These are phyloP conservation scores for Lagerstroemia fauriei DNA, from an alignment of 441 rosid genomes.

Conservation along the genomic window DNA sequence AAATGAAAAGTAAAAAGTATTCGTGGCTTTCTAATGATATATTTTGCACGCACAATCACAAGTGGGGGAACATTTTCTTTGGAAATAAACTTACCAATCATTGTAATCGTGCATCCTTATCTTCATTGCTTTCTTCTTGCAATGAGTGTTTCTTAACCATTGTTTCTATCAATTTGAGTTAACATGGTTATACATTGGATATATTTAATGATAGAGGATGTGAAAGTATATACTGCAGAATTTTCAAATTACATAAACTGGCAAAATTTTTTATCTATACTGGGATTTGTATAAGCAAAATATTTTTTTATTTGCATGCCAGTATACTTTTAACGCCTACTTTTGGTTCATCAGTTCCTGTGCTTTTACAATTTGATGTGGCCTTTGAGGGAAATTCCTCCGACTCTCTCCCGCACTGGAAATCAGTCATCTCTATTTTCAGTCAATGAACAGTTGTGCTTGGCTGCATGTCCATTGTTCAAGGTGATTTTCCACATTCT, in stretches of 20 bases:
- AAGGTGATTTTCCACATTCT: too few species aligned
- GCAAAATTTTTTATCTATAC: not conserved
- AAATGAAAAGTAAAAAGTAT: too few species aligned
- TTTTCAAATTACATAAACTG: not conserved
- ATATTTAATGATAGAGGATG: not conserved
- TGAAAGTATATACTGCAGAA: not conserved
- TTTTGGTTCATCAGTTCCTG: conserved; percentile 80
- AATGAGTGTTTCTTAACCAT: not conserved
- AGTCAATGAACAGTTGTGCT: too few species aligned
- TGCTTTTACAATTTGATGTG: conserved; percentile 73
- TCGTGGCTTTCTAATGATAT: too few species aligned
- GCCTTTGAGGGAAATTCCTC: conserved; percentile 70
- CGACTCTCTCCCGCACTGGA: not conserved
- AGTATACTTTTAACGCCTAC: conserved; percentile 51
- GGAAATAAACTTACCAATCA: too few species aligned
- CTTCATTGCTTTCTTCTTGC: not conserved
- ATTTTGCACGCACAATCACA: too few species aligned
- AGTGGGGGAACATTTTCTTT: too few species aligned
- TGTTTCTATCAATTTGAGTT: not conserved
- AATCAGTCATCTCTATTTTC: not conserved
- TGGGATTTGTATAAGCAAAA: not conserved
- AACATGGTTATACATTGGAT: not conserved
- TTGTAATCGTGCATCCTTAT: not conserved
- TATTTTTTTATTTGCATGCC: not conserved
- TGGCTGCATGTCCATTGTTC: too few species aligned